phyloP scores from a whole-genome alignment of 2,329 filamentous ascomycete species.

The Calonectria hongkongensis region DNA sequence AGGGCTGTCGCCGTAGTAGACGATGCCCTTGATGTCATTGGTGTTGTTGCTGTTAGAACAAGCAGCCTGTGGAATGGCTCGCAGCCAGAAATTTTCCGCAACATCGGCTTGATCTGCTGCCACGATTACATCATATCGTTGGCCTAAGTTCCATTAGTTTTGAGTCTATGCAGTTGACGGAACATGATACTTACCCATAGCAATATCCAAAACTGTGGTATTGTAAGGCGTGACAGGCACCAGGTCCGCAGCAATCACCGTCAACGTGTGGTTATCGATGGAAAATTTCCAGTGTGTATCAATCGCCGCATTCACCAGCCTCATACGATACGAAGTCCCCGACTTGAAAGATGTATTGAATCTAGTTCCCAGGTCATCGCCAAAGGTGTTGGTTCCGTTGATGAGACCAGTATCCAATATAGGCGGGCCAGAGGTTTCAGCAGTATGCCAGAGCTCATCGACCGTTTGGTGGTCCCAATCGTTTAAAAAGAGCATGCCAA shows the following conservation, averaged over 20 bases:
- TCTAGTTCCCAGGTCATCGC: neutral
- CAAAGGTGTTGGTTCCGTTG: neutral
- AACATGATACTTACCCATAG: neutral
- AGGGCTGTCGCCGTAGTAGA: neutral
- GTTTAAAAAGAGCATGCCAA: neutral
- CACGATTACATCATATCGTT: neutral
- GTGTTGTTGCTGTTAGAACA: neutral
- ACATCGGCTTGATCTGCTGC: neutral
- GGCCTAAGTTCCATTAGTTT: neutral
- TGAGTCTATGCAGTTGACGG: neutral
- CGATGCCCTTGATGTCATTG: neutral
- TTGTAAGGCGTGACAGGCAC: neutral
- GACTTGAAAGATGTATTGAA: neutral
- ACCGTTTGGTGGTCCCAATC: neutral
- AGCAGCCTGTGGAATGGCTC: neutral
- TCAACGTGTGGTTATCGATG: constrained; percentile 1
- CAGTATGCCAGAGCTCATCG: neutral
- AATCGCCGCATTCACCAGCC: neutral
- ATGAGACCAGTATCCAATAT: neutral
- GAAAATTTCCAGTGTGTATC: neutral
- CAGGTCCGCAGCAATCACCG: neutral
- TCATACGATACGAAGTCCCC: neutral
- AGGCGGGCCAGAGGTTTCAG: neutral
- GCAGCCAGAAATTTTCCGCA: neutral
- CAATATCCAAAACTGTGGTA: neutral